Base-by-base conservation (phyloP, 2,329 filamentous ascomycete genomes). In the Lasiodiplodia sp. region DNA sequence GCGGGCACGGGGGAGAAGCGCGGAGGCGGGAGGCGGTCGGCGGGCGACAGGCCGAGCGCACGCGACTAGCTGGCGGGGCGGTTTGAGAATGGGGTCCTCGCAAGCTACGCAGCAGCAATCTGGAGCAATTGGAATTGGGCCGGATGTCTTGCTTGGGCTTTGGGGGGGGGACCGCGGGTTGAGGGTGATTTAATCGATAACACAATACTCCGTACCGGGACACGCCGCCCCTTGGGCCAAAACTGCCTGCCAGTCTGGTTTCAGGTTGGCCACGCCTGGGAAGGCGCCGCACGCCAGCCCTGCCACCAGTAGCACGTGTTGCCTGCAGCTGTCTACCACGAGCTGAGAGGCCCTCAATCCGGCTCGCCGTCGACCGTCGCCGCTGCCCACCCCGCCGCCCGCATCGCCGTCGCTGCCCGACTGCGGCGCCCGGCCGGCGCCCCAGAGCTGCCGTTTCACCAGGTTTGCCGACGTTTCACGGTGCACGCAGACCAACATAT, bases 391-490 rank as follows among this genome's bases (percentile, higher is more conserved):
- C 18, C 58, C 58, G 44, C 40, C n/a, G 56, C 25, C 18, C 25
- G 40, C 28, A 47, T 2, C 16, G 18, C 49, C 11, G 47, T 52
- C 60, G 44, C 28, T n/a, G 60, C 60, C 60, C 60, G 44, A 40
- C 60, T 25, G 44, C 44, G n/a, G 5, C 44, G 60, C 37, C 60
- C 49, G 58, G 40, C 58, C 58, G 44, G 21, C 38, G 47, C 28
- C 25, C 34, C 25, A 64, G 60, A 18, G 65, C 21, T 60, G 65
- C 55, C 34, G 66, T 68, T 68, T 68, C 66, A 68, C 57, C 31
- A 68, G 25, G 18, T 37, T 51, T 68, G 66, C 66, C 66, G 66
- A 68, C 57, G 66, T 68, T 68, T 68, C 66, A 68, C 66, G 47
- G 28, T 56, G 37, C 66, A 62, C 53, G 28, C 55, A 49, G 31